These are phyloP conservation scores for Bipolaris cookei DNA, from an alignment of 2,329 filamentous ascomycete genomes.

Conservation along the genomic window DNA sequence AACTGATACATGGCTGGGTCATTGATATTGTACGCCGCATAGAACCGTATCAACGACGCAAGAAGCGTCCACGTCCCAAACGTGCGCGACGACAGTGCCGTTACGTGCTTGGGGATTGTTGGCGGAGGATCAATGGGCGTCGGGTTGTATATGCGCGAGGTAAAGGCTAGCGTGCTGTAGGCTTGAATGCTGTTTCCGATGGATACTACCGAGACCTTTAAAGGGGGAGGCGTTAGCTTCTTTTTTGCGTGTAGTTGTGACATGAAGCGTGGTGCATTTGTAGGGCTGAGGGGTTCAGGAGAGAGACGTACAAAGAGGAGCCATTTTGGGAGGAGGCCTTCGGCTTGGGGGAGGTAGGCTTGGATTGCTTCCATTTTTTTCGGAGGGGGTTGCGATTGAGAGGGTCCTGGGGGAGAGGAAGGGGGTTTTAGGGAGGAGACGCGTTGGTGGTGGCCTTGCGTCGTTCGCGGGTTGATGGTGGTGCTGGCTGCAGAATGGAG, in stretches of 20 bases:
- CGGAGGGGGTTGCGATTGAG: not conserved
- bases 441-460: not conserved
- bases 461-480: constrained; percentile 1
- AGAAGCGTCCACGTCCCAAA: constrained; percentile 91
- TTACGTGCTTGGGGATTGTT: constrained; percentile 60
- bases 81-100: constrained; percentile 75
- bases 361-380: constrained; percentile 43
- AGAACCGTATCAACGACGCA: constrained; percentile 76
- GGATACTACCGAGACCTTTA: constrained; percentile 79
- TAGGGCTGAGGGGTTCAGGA: not conserved
- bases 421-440: not conserved
- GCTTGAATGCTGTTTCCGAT: constrained; percentile 85
- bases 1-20: constrained; percentile 78
- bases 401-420: not conserved
- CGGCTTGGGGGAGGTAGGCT: constrained; percentile 52
- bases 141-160: constrained; percentile 84
- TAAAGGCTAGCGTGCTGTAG: constrained; percentile 79
- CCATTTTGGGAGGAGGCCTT: constrained; percentile 68
- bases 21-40: constrained; percentile 82
- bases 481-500: not conserved
- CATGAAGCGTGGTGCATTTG: not conserved
- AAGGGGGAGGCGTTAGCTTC: not conserved
- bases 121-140: constrained; percentile 52
- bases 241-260: not conserved
- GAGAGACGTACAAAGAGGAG: constrained; percentile 64